Base-by-base conservation (phyloP, 768 basidiomycete genomes). In the Boletus rex-veris region DNA sequence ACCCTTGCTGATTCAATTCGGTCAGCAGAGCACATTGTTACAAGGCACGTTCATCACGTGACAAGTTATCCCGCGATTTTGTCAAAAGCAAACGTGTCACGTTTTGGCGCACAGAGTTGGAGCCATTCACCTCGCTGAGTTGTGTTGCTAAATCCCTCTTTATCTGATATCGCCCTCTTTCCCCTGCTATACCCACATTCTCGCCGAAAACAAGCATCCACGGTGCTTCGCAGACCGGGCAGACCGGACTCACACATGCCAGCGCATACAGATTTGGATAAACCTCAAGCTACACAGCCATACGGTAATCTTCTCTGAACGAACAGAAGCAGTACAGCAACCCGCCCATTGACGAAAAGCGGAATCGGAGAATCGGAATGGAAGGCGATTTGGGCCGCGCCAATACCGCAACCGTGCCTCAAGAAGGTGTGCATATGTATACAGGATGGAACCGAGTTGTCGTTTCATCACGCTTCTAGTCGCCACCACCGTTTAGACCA, bases 331-430 rank as follows among this genome's bases (percentile, higher is more conserved):
- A n/a, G 1, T 12, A 28, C 26, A 5, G 7, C 45, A 30, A 39
- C 44, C 57, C 57, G 57, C 14, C 26, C 39, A 12, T 54, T 58
- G 58, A 58, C 51, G 57, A 59, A 47, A 53, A 35, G 38, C 50
- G 57, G 57, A 44, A 35, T 42, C 28, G 40, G 26, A 50, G 19
- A 26, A 21, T 37, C 35, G 36, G 55, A 51, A 58, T 19, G 43
- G 43, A n/a, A 52, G 37, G 48, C 12, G 15, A n/a, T 18, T 18
- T 51, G 39, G 40, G 50, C 57, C 57, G 57, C 57, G 7, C 26
- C 30, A 58, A 45, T 11, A 41, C 45, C 57, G 49, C 57, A 36
- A 12, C 9, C 16, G 9, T 7, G 42, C 30, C 38, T 14, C n/a
- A 10, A 26, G 11, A 37, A 9, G 24, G 16, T 28, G 1, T 28